phyloP scores from a whole-genome alignment of 2,329 filamentous ascomycete species.

The Colletotrichum brevisporum region DNA sequence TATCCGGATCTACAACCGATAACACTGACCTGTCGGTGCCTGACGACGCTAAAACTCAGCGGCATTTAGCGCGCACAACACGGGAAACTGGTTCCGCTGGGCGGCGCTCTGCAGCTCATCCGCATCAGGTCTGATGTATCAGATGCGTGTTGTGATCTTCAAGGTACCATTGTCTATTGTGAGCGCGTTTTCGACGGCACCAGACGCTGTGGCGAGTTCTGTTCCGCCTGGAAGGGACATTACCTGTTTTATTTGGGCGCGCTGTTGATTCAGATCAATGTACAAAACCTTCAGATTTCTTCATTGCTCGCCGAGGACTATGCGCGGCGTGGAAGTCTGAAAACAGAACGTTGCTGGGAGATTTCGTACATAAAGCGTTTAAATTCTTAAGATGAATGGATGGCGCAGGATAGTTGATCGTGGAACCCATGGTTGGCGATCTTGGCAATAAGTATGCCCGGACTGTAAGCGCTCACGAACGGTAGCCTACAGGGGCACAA shows the following conservation, averaged over 20 bases:
- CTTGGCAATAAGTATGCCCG: not conserved
- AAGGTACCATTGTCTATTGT: conserved; percentile 37
- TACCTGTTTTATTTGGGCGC: conserved; percentile 1
- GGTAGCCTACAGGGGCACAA: not conserved
- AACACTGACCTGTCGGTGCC: too few species aligned
- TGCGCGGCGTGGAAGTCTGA: too few species aligned
- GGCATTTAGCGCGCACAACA: too few species aligned
- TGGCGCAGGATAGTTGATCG: not conserved
- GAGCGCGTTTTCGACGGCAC: conserved; percentile 44
- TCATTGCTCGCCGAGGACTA: too few species aligned
- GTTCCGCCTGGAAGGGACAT: conserved; percentile 38
- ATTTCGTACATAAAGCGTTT: too few species aligned
- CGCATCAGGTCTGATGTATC: too few species aligned
- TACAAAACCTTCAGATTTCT: too few species aligned
- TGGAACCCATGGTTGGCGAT: not conserved
- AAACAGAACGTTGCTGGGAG: not conserved
- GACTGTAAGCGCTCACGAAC: not conserved
- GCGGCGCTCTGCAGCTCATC: conserved; percentile 33
- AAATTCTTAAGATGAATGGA: not conserved
- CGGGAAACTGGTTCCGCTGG: conserved; percentile 43
- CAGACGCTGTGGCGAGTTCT: conserved; percentile 47
- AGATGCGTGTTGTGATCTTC: too few species aligned
- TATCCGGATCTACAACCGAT: too few species aligned
- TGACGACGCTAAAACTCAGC: too few species aligned
- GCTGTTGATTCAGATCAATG: conserved; percentile 13